Evolutionary conservation across 2,329 filamentous ascomycete genomes (phyloP), one percentile per base, ranked within the genome.

Genomic region (Curvularia sp.): DNA sequence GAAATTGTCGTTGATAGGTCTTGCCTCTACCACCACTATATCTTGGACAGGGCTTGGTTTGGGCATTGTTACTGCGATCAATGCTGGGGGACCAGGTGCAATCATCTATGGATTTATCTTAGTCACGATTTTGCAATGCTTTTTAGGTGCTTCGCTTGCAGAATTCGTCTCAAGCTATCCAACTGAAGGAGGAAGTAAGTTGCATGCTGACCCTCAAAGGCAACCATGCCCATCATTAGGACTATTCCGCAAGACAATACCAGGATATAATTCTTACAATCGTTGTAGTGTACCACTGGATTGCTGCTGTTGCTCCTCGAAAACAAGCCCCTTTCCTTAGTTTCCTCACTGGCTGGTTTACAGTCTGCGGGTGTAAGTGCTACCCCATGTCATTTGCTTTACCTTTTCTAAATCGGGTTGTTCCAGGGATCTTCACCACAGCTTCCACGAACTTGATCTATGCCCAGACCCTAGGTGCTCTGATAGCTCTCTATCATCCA

Each of bases 311-410:
- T 20, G 53, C 58, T 15, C 58, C 58, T 20, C 53, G 46, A 18
- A 60, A 50, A 7, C 43, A 53, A 44, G 39, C 58, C 31, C 49
- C 39, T 39, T 53, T 60, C n/a, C 49, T 60, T 4, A 60, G 58
- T 46, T 60, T 60, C 22, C 31, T 60, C n/a, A 60, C 58, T 5
- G 58, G 58, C 18, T 60, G 58, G 58, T 60, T 60, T 39, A 60
- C 49, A 24, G 58, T 60, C 24, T 53, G 49, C 26, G 58, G 58
- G 13, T 60, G 58, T 60, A 57, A 30, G 58, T 33, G 1, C 12
- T 26, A 35, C 15, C 20, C 33, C 15, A 38, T 24, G 15, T 30
- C 6, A 15, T 8, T 46, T 12, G 24, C 8, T 20, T 8, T 24
- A 20, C 15, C 31, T 42, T 1, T 2, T 31, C 28, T 31, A 5